phyloP scores from a whole-genome alignment of 805 yeast genomes.

The Candida ovalis region DNA sequence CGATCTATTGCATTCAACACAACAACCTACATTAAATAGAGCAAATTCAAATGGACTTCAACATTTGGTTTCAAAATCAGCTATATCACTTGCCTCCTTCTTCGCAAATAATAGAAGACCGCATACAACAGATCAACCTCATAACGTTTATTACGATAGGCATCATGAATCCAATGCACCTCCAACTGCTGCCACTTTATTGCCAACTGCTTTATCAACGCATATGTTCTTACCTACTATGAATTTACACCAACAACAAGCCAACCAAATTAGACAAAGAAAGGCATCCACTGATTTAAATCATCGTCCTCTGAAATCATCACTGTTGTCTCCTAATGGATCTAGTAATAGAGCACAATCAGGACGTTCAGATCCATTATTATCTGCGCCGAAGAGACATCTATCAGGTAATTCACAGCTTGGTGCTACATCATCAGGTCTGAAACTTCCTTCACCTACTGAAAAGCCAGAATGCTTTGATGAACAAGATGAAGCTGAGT shows the following conservation, averaged over 20 bases:
- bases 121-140: constrained; percentile 10
- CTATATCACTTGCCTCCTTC: constrained; percentile 37
- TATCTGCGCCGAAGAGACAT: not conserved
- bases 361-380: not conserved
- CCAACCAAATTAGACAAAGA: not conserved
- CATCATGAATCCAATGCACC: constrained; percentile 54
- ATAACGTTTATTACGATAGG: constrained; percentile 24
- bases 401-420: not conserved
- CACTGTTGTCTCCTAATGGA: not conserved
- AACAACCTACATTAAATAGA: constrained; percentile 13
- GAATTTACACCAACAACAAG: constrained; percentile 24
- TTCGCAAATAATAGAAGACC: constrained; percentile 36
- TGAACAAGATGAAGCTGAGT: constrained; percentile 3
- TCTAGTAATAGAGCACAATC: not conserved
- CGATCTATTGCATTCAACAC: constrained; percentile 4
- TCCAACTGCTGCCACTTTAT: constrained; percentile 51
- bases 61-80: constrained; percentile 36
- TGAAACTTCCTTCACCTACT: not conserved
- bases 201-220: constrained; percentile 59
- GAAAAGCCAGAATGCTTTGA: not conserved
- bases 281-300: not conserved
- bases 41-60: constrained; percentile 13
- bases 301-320: not conserved
- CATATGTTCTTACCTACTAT: constrained; percentile 58
- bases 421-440: not conserved